Percentiles rank a stretch among this genome's conserved stretches.
Evolutionary conservation across 2,329 filamentous ascomycete species (phyloP).

Genomic region (Aspergillus sp.): DNA sequence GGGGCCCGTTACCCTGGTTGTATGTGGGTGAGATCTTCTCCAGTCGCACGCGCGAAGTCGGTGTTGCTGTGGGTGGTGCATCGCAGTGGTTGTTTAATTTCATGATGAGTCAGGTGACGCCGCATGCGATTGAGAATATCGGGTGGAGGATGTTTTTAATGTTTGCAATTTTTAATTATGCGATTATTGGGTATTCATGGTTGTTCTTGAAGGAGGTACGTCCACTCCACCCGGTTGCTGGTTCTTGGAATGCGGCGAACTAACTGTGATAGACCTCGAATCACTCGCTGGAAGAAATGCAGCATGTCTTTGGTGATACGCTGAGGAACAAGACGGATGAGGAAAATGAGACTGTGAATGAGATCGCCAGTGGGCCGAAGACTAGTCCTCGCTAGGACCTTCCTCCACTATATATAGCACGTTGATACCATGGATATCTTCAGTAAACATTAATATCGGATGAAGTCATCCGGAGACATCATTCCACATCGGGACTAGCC

Average conservation of each 20-base stretch:
- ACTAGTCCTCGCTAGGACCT: conserved; percentile 18
- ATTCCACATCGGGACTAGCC: too few relatives aligned
- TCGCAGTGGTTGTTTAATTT: conserved; percentile 38
- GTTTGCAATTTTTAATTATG: conserved; percentile 45
- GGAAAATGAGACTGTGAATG: conserved; percentile 3
- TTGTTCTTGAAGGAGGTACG: conserved; percentile 36
- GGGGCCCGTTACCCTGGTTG: conserved; percentile 32
- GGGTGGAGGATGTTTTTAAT: conserved; percentile 46
- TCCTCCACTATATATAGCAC: not conserved
- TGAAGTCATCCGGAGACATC: too few relatives aligned
- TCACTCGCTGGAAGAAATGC: conserved; percentile 42
- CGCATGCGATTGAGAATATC: conserved; percentile 41
- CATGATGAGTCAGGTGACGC: conserved; percentile 34
- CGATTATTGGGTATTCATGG: conserved; percentile 40
- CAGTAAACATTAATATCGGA: too few relatives aligned
- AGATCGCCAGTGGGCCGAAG: not conserved
- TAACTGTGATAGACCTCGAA: conserved; percentile 31
- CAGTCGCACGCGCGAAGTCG: conserved; percentile 29
- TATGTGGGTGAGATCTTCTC: conserved; percentile 35
- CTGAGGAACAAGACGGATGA: conserved; percentile 8
- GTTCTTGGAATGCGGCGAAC: not conserved
- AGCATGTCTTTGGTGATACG: conserved; percentile 26
- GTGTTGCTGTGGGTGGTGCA: conserved; percentile 28
- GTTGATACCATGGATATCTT: too few relatives aligned
- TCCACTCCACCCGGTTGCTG: not conserved